Base-by-base conservation (phyloP, 257 asterid genomes). In the Nemophila menziesii region DNA sequence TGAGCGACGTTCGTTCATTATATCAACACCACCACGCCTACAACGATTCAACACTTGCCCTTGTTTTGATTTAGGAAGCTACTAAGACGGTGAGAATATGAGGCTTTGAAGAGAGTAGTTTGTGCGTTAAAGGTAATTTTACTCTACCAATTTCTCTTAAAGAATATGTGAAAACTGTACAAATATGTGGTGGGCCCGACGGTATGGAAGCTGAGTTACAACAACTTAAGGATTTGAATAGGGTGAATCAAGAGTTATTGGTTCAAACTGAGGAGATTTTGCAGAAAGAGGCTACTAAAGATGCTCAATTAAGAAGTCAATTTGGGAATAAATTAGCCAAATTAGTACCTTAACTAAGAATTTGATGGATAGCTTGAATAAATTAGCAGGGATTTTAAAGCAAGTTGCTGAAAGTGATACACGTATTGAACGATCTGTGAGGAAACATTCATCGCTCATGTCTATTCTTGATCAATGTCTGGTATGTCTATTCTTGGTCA, bases 351-450 rank as follows among this genome's bases (percentile, higher is more conserved):
- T 90, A 47, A 90, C 92, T 42, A 85, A 81, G 68, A 85, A 79
- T 60, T 63, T 85, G 64, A 82, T 61, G 57, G 99, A 90, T 60
- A 76, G 94, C 58, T 65, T 90, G 44, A 79, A 85, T 63, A 85
- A 79, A 71, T 90, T 85, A 72, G 96, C 96, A 33, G 87, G 52
- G 39, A 85, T 84, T 69, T 52, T 85, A 78, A 90, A 90, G 83
- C 94, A 85, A 72, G 96, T 96, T 39, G 77, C 79, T 43, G 98
- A 90, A 54, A 85, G 96, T 42, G 98, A 90, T 75, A 78, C 77
- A 48, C 83, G 93, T 38, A 90, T 90, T 58, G 98, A 90, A 65
- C 87, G 93, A 68, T 90, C 96, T 55, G 78, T 85, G 51, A 81
- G 93, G 63, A 96, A 89, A 55, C 69, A 78, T 65, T 68, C 85